Evolutionary conservation across 1,284 basidiomycete species (phyloP), one percentile per base, ranked within the genome.

Genomic region (Vanrija sp.): DNA sequence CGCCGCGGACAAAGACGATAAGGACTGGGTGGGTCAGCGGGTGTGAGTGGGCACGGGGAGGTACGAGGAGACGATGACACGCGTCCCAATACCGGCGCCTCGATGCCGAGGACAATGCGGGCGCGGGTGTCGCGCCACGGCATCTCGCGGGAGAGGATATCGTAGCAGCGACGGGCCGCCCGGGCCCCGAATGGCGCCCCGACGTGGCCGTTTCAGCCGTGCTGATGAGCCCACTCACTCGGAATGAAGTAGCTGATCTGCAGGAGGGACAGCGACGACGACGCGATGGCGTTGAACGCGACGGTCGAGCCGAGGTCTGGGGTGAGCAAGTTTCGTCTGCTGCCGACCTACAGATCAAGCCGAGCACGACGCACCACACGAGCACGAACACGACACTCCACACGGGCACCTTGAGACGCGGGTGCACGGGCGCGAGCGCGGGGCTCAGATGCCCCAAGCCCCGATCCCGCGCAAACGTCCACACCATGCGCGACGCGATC

Each of bases 311-410:
- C 85, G 78, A 66, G 83, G 78, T 64, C 52, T 55, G 50, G 9
- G 3, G 12, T 38, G 10, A n/a, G n/a, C n/a, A n/a, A n/a, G n/a
- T n/a, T n/a, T n/a, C n/a, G n/a, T n/a, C n/a, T n/a, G n/a, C n/a
- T n/a, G n/a, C n/a, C n/a, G n/a, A n/a, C n/a, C n/a, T n/a, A 60
- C 58, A 47, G 76, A 57, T 83, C 64, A 64, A 83, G 77, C 73
- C 74, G 46, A 75, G 75, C 43, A 76, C 61, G 43, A 73, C 60
- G 43, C 68, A 67, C 55, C 85, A 79, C 3, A 64, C 52, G 0
- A 82, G 42, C 51, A 58, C 40, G 12, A 65, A 21, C 6, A 60
- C 50, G 38, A 64, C 49, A 2, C 59, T 57, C 42, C 50, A 60
- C 39, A 68, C 49, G 9, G 67, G 67, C 43, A 64, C 62, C 19